phyloP scores from a whole-genome alignment of 805 yeast species.

The Sugiyamaella smithiae region DNA sequence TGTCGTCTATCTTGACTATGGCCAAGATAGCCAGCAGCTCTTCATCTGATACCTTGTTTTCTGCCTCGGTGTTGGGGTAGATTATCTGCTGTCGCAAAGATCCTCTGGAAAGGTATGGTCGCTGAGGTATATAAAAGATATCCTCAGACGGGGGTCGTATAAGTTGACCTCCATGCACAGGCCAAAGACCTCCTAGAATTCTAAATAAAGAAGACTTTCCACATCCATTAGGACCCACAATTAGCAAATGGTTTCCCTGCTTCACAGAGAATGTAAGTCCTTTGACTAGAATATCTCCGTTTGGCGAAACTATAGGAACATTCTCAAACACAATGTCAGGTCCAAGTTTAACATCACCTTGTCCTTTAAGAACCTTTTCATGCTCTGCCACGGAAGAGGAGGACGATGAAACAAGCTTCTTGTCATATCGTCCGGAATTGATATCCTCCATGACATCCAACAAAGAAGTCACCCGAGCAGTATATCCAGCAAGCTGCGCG shows the following conservation, averaged over 20 bases:
- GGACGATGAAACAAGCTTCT: constrained; percentile 26
- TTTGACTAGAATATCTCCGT: constrained; percentile 66
- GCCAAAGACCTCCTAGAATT: constrained; percentile 92
- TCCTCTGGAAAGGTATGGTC: constrained; percentile 81
- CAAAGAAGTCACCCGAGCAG: constrained; percentile 68
- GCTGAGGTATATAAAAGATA: constrained; percentile 87
- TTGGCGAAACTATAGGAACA: constrained; percentile 84
- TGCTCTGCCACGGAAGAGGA: constrained; percentile 18
- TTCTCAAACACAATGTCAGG: constrained; percentile 63
- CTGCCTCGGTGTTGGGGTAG: constrained; percentile 72
- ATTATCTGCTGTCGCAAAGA: constrained; percentile 83
- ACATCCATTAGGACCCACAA: constrained; percentile 95
- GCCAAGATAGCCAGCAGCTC: constrained; percentile 36
- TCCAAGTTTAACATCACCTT: constrained; percentile 42
- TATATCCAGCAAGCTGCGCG: constrained; percentile 80
- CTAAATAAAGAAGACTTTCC: constrained; percentile 93
- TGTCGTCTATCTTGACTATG: constrained; percentile 35
- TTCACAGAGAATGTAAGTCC: constrained; percentile 67
- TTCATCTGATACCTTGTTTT: constrained; percentile 36
- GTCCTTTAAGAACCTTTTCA: constrained; percentile 19
- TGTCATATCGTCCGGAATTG: constrained; percentile 36
- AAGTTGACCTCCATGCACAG: constrained; percentile 56
- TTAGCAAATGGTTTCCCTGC: constrained; percentile 79
- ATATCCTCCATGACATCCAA: constrained; percentile 59
- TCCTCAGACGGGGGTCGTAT: constrained; percentile 62